Percentiles rank a stretch among this genome's conserved stretches.
Evolutionary conservation across 2,329 filamentous ascomycete species (phyloP).

Genomic region (Parafenestella ontariensis): DNA sequence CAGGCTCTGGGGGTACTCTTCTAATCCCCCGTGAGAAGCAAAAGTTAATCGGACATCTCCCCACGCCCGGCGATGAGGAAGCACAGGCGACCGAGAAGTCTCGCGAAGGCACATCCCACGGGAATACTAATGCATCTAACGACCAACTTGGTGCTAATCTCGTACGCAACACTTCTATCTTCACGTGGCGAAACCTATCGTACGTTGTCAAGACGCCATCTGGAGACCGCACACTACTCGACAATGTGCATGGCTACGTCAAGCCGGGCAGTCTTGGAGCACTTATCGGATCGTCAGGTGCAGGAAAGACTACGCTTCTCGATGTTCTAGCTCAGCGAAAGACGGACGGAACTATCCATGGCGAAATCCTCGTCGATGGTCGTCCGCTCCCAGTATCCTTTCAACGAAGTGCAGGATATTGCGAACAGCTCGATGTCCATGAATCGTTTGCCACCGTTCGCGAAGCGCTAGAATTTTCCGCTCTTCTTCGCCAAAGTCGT

Average conservation of each 20-base stretch:
- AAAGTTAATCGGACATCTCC: constrained; percentile 21
- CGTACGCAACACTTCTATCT: constrained; percentile 69
- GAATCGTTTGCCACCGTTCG: constrained; percentile 36
- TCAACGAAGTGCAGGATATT: constrained; percentile 44
- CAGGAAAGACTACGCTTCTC: constrained; percentile 45
- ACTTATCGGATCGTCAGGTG: constrained; percentile 40
- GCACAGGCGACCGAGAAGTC: constrained; percentile 35
- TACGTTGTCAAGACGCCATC: constrained; percentile 61
- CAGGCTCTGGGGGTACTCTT: constrained; percentile 60
- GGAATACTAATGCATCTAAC: background rate
- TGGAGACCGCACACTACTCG: constrained; percentile 54
- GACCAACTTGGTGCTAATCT: constrained; percentile 50
- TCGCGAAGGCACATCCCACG: background rate
- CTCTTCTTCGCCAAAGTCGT: constrained; percentile 36
- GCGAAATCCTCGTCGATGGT: constrained; percentile 39
- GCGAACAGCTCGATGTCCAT: constrained; percentile 43
- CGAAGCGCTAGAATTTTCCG: constrained; percentile 41
- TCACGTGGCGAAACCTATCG: constrained; percentile 67
- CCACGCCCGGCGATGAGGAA: constrained; percentile 58
- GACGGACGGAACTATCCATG: constrained; percentile 36
- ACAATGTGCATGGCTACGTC: constrained; percentile 59
- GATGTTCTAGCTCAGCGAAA: constrained; percentile 41
- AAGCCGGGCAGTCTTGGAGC: constrained; percentile 52
- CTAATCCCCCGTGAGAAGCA: constrained; percentile 62
- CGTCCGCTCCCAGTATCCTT: constrained; percentile 34